These are phyloP conservation scores for Xylaria multiplex DNA, from an alignment of 2,329 filamentous ascomycete genomes.

Conservation along the genomic window DNA sequence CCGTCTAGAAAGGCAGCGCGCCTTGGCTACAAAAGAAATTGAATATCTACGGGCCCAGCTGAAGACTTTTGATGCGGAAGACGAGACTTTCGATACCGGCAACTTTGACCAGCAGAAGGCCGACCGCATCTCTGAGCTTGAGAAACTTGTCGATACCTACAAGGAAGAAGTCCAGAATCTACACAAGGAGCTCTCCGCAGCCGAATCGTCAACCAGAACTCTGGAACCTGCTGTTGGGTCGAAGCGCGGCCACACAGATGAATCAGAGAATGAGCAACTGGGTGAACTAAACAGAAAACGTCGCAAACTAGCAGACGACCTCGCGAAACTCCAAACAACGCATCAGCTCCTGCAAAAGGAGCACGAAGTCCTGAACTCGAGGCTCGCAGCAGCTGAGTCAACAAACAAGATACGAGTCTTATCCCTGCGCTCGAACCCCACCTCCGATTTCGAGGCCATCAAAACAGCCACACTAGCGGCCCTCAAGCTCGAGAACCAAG, in stretches of 20 bases:
- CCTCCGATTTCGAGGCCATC: constrained; percentile 82
- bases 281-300: constrained; percentile 89
- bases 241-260: constrained; percentile 72
- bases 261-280: constrained; percentile 74
- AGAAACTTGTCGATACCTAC: constrained; percentile 87
- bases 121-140: constrained; percentile 80
- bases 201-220: constrained; percentile 60
- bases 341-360: constrained; percentile 75
- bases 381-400: constrained; percentile 73
- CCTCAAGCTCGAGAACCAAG: constrained; percentile 83
- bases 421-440: constrained; percentile 91
- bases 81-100: constrained; percentile 84
- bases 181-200: constrained; percentile 76
- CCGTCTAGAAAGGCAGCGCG: constrained; percentile 85
- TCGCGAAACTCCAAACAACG: constrained; percentile 74
- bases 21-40: constrained; percentile 88
- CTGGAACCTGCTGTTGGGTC: constrained; percentile 58
- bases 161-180: constrained; percentile 80
- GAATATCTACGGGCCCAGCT: constrained; percentile 94
- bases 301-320: constrained; percentile 63
- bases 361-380: constrained; percentile 75
- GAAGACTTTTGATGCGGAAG: constrained; percentile 87
- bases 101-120: constrained; percentile 79
- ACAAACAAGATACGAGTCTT: constrained; percentile 83
- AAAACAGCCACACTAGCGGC: constrained; percentile 82